Evolutionary conservation across 306 rosid genomes (phyloP).

Genomic region (Oemleria cerasiformis): DNA sequence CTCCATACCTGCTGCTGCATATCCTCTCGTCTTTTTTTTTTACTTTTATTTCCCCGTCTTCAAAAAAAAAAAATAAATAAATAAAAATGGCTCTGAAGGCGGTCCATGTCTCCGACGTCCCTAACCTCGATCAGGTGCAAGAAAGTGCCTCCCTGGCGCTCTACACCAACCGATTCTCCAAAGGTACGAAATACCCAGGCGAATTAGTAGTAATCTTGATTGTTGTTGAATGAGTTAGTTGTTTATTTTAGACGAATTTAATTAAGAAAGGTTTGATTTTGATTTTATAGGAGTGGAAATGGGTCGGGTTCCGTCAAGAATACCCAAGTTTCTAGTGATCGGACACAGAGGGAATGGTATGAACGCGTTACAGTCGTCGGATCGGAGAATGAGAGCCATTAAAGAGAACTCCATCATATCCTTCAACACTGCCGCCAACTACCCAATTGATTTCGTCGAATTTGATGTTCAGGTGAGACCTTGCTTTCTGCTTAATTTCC

Average conservation of each 20-base stretch:
- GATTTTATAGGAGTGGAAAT: slow-evolving; percentile 31
- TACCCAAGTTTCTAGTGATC: slow-evolving; percentile 42
- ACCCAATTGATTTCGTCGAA: slow-evolving; percentile 49
- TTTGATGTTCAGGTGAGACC: slow-evolving; percentile 53
- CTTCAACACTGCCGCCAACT: slow-evolving; percentile 45
- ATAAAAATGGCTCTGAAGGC: slow-evolving; percentile 45
- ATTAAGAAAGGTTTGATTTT: background rate
- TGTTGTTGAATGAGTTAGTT: background rate
- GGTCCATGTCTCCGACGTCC: slow-evolving; percentile 56
- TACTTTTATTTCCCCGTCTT: background rate
- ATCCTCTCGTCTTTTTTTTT: background rate
- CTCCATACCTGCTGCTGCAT: background rate
- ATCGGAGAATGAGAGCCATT: slow-evolving; percentile 41
- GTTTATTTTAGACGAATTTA: background rate
- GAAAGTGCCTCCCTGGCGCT: slow-evolving; percentile 37
- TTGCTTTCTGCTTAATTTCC: background rate
- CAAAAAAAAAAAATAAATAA: too few relatives aligned
- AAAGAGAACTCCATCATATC: slow-evolving; percentile 54
- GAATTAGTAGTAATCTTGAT: background rate
- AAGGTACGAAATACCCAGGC: slow-evolving; percentile 19
- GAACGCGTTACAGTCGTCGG: slow-evolving; percentile 50
- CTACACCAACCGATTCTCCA: slow-evolving; percentile 32
- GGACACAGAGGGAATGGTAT: slow-evolving; percentile 60
- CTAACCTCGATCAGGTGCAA: slow-evolving; percentile 46
- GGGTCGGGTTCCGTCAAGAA: slow-evolving; percentile 26